These are phyloP conservation scores for Moricandia arvensis DNA, from an alignment of 345 rosid species.

Conservation along the genomic window DNA sequence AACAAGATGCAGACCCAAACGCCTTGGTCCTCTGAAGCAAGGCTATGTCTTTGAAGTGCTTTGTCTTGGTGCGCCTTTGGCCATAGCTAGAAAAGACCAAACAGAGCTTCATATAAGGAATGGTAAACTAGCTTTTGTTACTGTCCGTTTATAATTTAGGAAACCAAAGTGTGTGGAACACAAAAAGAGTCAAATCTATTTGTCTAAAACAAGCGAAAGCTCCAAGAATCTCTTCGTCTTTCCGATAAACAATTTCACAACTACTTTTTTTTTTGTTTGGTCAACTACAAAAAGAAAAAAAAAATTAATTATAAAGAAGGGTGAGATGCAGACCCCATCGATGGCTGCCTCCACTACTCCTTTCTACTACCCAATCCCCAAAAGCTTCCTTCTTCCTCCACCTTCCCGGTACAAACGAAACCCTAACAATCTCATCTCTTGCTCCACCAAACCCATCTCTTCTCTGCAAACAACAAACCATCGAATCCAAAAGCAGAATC, in stretches of 20 bases:
- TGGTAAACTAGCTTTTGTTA: background rate
- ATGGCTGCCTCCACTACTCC: conserved; percentile 41
- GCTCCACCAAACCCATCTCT: conserved; percentile 37
- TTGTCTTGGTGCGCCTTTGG: background rate
- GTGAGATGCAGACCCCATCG: conserved; percentile 45
- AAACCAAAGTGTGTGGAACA: conserved; percentile 17
- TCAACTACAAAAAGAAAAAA: background rate
- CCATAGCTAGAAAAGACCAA: background rate
- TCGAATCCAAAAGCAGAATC: conserved; percentile 41
- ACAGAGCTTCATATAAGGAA: background rate
- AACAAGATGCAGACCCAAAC: background rate
- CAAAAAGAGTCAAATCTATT: background rate
- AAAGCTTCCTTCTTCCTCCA: conserved; percentile 27
- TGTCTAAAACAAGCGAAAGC: conserved; percentile 16
- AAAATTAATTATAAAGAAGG: conserved; percentile 23
- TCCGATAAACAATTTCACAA: conserved; percentile 23
- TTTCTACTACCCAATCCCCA: conserved; percentile 42
- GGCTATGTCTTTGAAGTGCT: background rate
- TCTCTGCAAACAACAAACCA: conserved; percentile 41
- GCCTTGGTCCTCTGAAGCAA: background rate
- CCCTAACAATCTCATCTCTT: conserved; percentile 38
- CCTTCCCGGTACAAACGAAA: conserved; percentile 27
- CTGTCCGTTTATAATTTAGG: conserved; percentile 21
- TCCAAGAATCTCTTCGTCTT: conserved; percentile 18
- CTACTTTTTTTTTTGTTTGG: conserved; percentile 6